Evolutionary conservation across 192 early-diverging fungal genomes (phyloP).

Genomic region (Linnemannia schmuckeri): DNA sequence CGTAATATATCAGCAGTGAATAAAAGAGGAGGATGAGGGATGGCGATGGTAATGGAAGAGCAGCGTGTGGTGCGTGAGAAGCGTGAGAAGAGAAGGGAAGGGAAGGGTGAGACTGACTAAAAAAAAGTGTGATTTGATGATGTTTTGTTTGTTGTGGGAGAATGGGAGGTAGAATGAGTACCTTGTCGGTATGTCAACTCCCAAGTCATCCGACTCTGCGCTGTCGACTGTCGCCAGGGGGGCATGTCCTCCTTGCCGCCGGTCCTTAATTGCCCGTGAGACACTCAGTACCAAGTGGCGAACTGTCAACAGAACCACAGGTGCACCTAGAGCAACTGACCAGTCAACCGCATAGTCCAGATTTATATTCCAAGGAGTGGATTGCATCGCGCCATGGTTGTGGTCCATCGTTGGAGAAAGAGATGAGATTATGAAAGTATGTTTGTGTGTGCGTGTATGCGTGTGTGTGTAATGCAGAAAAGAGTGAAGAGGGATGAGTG

Average conservation of each 20-base stretch:
- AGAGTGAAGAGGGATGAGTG: neutral
- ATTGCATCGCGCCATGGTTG: conserved; percentile 1
- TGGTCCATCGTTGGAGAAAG: conserved; percentile 1
- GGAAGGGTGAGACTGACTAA: neutral
- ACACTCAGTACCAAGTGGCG: conserved; percentile 5
- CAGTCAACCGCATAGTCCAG: conserved; percentile 41
- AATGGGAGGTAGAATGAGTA: neutral
- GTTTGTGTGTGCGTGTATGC: neutral
- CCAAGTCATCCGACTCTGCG: neutral
- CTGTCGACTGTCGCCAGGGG: neutral
- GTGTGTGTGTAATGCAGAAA: neutral
- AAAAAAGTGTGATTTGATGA: neutral
- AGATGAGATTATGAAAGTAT: neutral
- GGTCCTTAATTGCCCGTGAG: neutral
- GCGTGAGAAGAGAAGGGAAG: neutral
- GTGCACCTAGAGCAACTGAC: conserved; percentile 26
- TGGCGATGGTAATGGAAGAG: no score
- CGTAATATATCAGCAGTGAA: no score
- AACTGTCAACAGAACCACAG: conserved; percentile 23
- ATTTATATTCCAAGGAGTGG: conserved; percentile 47
- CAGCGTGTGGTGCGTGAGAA: no score
- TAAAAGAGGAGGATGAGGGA: no score
- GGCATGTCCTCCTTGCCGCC: neutral
- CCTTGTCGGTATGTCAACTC: conserved; percentile 3
- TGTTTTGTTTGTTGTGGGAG: neutral